Evolutionary conservation across 2,329 filamentous ascomycete genomes (phyloP), one percentile per base, ranked within the genome.

Genomic region (Nemania serpens): DNA sequence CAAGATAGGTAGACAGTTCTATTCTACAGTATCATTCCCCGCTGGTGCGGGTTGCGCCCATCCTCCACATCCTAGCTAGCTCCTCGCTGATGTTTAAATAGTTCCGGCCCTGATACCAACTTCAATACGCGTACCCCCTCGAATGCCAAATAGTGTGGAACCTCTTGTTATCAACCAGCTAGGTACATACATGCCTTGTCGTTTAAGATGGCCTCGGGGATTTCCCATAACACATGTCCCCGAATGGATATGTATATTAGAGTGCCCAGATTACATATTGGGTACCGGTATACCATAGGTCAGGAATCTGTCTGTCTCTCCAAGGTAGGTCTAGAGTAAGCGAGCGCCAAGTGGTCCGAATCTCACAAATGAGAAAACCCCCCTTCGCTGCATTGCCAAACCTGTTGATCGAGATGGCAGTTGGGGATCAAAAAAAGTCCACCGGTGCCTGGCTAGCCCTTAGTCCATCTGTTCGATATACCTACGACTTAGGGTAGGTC

Each of bases 401-500:
- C 48, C 18, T 51, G 51, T 43, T 61, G 58, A 63, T 63, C 53
- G 61, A 58, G 58, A 57, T 61, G 36, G 43, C 25, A 46, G 51
- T 36, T 49, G 54, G 53, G 54, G 58, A 61, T 61, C 57, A 53
- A 43, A 52, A 53, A 43, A 52, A 57, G 50, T 47, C 56, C 56
- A 59, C 47, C 17, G 47, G 59, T 58, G 45, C 59, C 55, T 61
- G 54, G 59, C 59, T 61, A 61, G 22, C 42, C 48, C 49, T 48
- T 61, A 61, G 54, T 52, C 43, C n/a, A 46, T 46, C 45, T 29
- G 47, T 49, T 49, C 54, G 36, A 34, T 37, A 11, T 37, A 37
- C 34, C 10, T 37, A 37, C 34, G 34, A 3, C n/a, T 12, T 12
- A 37, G 25, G 34, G 34, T 37, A 37, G 3, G 34, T 37, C 4